These are phyloP conservation scores for Bisporella sp. DNA, from an alignment of 2,329 filamentous ascomycete species.

Conservation along the genomic window DNA sequence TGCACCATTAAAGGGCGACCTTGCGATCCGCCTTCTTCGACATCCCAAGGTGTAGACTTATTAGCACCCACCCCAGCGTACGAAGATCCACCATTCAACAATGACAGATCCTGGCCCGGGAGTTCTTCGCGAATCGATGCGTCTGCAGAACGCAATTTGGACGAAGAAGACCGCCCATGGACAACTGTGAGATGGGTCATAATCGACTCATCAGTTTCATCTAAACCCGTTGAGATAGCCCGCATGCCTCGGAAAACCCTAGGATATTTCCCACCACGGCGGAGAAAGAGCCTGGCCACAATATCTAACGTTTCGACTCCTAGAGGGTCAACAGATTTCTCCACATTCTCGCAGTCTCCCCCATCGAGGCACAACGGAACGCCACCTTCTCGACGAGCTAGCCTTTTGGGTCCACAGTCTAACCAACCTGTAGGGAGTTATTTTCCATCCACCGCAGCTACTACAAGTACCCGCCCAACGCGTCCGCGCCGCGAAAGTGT, in stretches of 20 bases:
- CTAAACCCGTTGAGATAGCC: constrained; percentile 73
- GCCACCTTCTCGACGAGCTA: constrained; percentile 18
- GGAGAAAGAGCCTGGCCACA: constrained; percentile 60
- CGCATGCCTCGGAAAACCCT: constrained; percentile 73
- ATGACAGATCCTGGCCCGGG: constrained; percentile 19
- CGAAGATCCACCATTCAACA: constrained; percentile 23
- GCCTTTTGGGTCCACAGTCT: constrained; percentile 17
- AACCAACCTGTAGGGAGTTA: constrained; percentile 19
- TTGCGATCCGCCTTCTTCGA: constrained; percentile 45
- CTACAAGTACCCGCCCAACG: neutral
- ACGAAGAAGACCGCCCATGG: constrained; percentile 57
- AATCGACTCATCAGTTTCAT: constrained; percentile 58
- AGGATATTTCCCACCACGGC: constrained; percentile 87
- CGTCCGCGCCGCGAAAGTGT: constrained; percentile 25
- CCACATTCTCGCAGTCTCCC: constrained; percentile 12
- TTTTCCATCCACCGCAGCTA: constrained; percentile 22
- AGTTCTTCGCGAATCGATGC: constrained; percentile 19
- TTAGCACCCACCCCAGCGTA: constrained; percentile 41
- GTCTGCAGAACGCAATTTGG: constrained; percentile 19
- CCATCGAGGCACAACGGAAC: constrained; percentile 15
- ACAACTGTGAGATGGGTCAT: constrained; percentile 85
- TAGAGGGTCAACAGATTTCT: constrained; percentile 23
- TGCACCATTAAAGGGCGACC: constrained; percentile 75
- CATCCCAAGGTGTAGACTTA: constrained; percentile 39
- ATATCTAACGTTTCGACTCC: constrained; percentile 62